Evolutionary conservation across 345 rosid species (phyloP).

Genomic region (Psidium friedrichsthalianum): DNA sequence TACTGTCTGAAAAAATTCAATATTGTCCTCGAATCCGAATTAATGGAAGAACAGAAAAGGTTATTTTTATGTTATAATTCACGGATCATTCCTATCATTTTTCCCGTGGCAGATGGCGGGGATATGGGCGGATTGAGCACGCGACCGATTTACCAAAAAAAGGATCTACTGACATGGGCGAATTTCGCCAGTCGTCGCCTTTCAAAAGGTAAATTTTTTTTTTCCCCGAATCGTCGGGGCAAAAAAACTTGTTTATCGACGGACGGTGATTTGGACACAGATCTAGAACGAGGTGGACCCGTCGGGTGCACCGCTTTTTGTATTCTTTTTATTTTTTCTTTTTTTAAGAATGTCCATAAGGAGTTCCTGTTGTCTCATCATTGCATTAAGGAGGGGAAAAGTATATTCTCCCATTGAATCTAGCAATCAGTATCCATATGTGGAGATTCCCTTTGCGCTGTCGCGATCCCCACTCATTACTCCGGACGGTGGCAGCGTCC

Average conservation of each 20-base stretch:
- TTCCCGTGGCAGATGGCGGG: too few relatives aligned
- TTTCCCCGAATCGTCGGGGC: too few relatives aligned
- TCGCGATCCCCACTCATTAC: background rate
- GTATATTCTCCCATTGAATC: background rate
- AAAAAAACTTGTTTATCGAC: background rate
- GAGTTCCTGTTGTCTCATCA: background rate
- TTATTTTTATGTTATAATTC: too few relatives aligned
- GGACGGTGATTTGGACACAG: fast-evolving
- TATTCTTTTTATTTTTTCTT: background rate
- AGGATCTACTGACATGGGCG: too few relatives aligned
- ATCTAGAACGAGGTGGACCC: background rate
- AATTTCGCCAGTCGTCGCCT: too few relatives aligned
- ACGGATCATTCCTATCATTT: too few relatives aligned
- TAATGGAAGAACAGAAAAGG: too few relatives aligned
- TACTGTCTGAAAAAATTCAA: too few relatives aligned
- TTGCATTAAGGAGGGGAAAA: background rate
- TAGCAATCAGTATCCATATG: background rate
- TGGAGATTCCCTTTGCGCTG: background rate
- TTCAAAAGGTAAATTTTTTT: too few relatives aligned
- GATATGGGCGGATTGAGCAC: too few relatives aligned
- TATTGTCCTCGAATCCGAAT: too few relatives aligned
- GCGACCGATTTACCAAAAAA: too few relatives aligned
- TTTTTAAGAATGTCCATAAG: background rate
- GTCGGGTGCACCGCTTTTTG: background rate
- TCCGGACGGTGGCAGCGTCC: background rate